A percentile compares a stretch with the other conserved stretches of the same genome.
Conservation (phyloP, 2,329 filamentous ascomycete species). For the Pyricularia sp. region DNA sequence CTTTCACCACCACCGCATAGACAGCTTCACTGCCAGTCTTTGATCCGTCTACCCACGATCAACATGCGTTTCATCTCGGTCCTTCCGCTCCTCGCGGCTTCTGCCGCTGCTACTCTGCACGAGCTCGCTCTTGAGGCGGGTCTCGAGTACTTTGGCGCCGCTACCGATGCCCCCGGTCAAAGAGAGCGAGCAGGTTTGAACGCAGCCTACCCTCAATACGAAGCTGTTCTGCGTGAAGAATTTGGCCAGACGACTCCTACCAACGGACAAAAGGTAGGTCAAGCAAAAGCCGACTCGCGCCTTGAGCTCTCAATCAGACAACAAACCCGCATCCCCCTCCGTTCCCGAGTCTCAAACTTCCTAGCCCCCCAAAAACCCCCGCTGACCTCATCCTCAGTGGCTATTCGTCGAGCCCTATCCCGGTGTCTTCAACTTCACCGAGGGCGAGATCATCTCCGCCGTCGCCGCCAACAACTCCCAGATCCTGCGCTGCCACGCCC, state of each 20-base stretch:
- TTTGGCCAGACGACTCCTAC: constrained; percentile 42
- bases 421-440: constrained; percentile 40
- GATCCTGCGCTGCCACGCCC: constrained; percentile 42
- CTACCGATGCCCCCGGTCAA: constrained; percentile 40
- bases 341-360: too few relatives aligned
- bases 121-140: constrained; percentile 33
- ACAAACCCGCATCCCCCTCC: too few relatives aligned
- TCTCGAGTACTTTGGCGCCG: constrained; percentile 42
- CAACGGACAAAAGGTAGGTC: constrained; percentile 8
- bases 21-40: background rate
- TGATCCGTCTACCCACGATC: background rate
- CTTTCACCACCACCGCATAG: background rate
- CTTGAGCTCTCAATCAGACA: too few relatives aligned
- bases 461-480: constrained; percentile 22
- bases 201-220: constrained; percentile 32
- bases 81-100: background rate
- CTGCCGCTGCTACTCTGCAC: constrained; percentile 22
- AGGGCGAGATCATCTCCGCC: constrained; percentile 30
- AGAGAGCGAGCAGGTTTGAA: constrained; percentile 9
- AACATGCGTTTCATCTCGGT: background rate
- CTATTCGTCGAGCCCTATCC: constrained; percentile 28
- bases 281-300: too few relatives aligned
- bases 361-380: background rate
- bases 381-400: constrained; percentile 23
- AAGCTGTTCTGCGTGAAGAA: constrained; percentile 37